Conservation (phyloP, 176 grass and related monocot genomes). For the Musa beccarii region DNA sequence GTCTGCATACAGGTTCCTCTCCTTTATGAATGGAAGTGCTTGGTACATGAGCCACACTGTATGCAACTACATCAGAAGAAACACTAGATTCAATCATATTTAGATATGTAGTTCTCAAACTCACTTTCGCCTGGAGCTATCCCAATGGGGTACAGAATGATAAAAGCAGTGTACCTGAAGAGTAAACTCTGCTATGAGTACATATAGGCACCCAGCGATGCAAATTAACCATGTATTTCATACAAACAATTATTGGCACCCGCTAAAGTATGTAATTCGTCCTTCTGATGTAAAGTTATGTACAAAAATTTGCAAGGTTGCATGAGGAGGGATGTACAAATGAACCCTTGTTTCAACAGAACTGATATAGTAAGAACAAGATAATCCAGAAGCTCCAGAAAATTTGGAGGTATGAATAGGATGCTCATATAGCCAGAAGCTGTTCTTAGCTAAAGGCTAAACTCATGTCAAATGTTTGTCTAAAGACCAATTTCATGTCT, state of each 20-base stretch:
- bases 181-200: background rate
- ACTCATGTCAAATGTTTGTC: no score
- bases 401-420: no score
- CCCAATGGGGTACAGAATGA: conserved; percentile 77
- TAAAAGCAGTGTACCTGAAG: conserved; percentile 91
- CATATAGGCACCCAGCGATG: background rate
- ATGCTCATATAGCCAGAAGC: no score
- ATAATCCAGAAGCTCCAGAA: no score
- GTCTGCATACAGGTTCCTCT: conserved; percentile 53
- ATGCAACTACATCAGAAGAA: background rate
- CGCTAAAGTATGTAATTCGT: background rate
- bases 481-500: no score
- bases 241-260: background rate
- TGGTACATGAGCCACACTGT: conserved; percentile 86
- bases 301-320: no score
- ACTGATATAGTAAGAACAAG: no score
- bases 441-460: no score
- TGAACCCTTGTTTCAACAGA: no score
- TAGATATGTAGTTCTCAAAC: conserved; percentile 1
- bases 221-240: background rate
- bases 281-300: background rate
- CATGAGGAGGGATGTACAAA: no score
- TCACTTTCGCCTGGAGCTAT: conserved; percentile 95
- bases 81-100: background rate
- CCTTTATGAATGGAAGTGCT: conserved; percentile 75